Conservation (phyloP, 345 rosid genomes). For the Tarenaya hassleriana region DNA sequence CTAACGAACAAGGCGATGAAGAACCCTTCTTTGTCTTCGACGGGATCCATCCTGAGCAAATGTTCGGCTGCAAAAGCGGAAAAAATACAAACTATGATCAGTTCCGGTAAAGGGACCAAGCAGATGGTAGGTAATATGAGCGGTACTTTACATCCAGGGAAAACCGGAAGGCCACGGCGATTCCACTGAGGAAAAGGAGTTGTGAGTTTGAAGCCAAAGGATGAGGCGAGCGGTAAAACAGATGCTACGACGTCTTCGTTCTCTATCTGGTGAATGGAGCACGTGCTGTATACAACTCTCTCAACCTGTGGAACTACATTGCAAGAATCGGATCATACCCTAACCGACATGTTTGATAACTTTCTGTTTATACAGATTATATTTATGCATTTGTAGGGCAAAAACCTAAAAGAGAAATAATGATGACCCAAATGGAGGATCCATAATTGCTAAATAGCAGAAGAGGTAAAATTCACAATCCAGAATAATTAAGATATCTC, state of each 20-base stretch:
- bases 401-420: too few species aligned
- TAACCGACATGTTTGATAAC: neutral
- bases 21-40: constrained; percentile 76
- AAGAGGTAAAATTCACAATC: neutral
- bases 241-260: constrained; percentile 80
- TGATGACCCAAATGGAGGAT: too few species aligned
- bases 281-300: constrained; percentile 75
- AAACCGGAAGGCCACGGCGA: constrained; percentile 65
- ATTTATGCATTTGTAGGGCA: too few species aligned
- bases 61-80: constrained; percentile 32
- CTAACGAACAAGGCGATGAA: constrained; percentile 65
- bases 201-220: constrained; percentile 46
- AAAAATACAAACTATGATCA: constrained; percentile 36
- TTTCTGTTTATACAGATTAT: too few species aligned
- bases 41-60: constrained; percentile 28
- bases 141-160: constrained; percentile 53
- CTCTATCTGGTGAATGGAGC: constrained; percentile 81
- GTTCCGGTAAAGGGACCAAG: constrained; percentile 26
- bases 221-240: constrained; percentile 38
- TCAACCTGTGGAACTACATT: constrained; percentile 30
- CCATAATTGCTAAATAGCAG: too few species aligned
- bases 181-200: constrained; percentile 74
- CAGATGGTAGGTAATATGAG: neutral
- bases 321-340: neutral
- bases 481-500: neutral